Conservation (phyloP, 805 yeast genomes). For the Diddensiella caesifluorescens region DNA sequence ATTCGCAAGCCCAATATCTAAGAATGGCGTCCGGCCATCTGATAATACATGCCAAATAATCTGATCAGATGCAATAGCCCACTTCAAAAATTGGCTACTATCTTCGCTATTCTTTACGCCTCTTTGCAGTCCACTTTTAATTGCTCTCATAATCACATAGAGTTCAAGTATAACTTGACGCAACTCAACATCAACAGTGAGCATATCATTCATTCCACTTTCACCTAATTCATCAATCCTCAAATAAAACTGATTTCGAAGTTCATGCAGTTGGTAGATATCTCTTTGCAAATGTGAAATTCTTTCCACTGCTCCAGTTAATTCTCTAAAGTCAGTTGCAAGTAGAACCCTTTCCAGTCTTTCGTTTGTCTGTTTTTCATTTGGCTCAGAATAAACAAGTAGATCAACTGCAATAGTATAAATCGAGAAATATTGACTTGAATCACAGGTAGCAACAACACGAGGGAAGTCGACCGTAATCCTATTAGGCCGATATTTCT, state of each 20-base stretch:
- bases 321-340: constrained; percentile 64
- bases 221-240: constrained; percentile 45
- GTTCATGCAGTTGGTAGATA: constrained; percentile 36
- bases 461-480: constrained; percentile 64
- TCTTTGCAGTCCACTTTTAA: constrained; percentile 29
- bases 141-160: constrained; percentile 33
- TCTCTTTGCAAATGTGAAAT: constrained; percentile 48
- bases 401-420: constrained; percentile 59
- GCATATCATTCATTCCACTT: constrained; percentile 21
- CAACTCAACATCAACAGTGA: constrained; percentile 29
- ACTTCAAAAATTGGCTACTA: constrained; percentile 32
- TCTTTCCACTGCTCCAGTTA: constrained; percentile 43
- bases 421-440: constrained; percentile 64
- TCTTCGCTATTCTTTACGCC: constrained; percentile 27
- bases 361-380: constrained; percentile 50
- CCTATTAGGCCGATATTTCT: constrained; percentile 35
- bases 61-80: constrained; percentile 63
- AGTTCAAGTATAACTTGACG: constrained; percentile 28
- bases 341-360: constrained; percentile 60
- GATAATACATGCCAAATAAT: constrained; percentile 66
- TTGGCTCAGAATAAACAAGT: constrained; percentile 70
- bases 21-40: constrained; percentile 53
- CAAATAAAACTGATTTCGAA: constrained; percentile 45
- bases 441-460: constrained; percentile 61
- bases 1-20: constrained; percentile 62